Evolutionary conservation across 2,329 filamentous ascomycete genomes (phyloP), one percentile per base, ranked within the genome.

Genomic region (Apiospora hydei): DNA sequence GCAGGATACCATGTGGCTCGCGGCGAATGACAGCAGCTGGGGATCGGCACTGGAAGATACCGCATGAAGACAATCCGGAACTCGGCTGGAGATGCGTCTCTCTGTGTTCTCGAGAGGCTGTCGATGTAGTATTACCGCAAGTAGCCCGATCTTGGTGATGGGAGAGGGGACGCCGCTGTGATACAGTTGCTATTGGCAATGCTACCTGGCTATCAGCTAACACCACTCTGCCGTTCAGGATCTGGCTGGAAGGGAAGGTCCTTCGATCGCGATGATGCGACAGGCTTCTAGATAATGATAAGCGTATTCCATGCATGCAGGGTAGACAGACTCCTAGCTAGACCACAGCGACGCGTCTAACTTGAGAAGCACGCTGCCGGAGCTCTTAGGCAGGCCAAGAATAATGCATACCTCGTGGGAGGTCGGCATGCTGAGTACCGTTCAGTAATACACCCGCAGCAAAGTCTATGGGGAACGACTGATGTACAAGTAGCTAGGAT

Each of bases 171-270:
- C 18, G 34, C 21, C n/a, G 57, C 34, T 21, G 57, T 38, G 18
- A 24, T 41, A 30, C 16, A 21, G 57, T 64, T 24, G 57, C 57
- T 64, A 41, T 64, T 64, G 10, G 18, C 57, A 64, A 13, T 38
- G 30, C 57, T 61, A 61, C 57, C 21, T 41, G n/a, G 7, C 57
- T 41, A 64, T 41, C 21, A 64, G 11, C 13, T 1, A 64, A 41
- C 57, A n/a, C 34, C 10, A 24, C 57, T 18, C 30, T 14, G 18
- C 5, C 34, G 57, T 18, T 41, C 49, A 38, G 41, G 10, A 18
- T n/a, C 13, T 41, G 8, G 34, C 57, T 64, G 57, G 57, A 64
- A n/a, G 8, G 57, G 57, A 64, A 64, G 57, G 57, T 41, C 57
- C 21, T 21, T 64, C 30, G 21, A 41, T 41, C 57, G n/a, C 21